phyloP scores from a whole-genome alignment of 306 rosid species.

The Fragaria ananassa region DNA sequence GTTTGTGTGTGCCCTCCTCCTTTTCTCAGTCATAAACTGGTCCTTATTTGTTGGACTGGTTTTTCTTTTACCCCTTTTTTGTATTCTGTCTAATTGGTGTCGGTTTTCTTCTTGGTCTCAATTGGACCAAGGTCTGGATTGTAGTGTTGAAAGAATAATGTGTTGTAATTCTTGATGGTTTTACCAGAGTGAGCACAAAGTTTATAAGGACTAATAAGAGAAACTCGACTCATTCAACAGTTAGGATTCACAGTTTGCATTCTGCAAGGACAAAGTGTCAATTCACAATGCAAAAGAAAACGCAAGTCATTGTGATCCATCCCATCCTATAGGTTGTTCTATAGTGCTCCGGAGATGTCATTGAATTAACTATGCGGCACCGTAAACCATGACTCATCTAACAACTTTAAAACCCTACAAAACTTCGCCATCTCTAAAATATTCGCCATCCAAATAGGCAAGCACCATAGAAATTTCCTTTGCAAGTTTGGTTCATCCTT shows the following conservation, averaged over 20 bases:
- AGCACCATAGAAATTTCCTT: background rate
- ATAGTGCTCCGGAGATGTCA: background rate
- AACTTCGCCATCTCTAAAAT: background rate
- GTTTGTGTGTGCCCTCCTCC: conserved; percentile 88
- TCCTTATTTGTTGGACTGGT: conserved; percentile 29
- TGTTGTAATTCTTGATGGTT: conserved; percentile 32
- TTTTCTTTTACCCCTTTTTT: conserved; percentile 17
- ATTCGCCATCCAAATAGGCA: background rate
- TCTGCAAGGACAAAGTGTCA: background rate
- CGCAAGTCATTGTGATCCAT: conserved; percentile 1
- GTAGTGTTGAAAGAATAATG: conserved; percentile 28
- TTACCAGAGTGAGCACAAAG: background rate
- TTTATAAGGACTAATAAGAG: background rate
- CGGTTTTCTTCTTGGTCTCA: conserved; percentile 29
- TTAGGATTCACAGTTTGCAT: background rate
- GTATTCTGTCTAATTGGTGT: background rate
- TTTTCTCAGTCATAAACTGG: conserved; percentile 41
- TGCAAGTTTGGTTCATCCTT: background rate
- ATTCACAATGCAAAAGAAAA: background rate
- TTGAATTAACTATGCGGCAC: background rate
- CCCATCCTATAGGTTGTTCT: background rate
- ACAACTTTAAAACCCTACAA: rapidly evolving
- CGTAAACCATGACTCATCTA: background rate
- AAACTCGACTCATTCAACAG: background rate
- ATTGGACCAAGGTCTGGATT: conserved; percentile 29